Evolutionary conservation across 805 yeast species (phyloP).

Genomic region (Ogataea corticis): DNA sequence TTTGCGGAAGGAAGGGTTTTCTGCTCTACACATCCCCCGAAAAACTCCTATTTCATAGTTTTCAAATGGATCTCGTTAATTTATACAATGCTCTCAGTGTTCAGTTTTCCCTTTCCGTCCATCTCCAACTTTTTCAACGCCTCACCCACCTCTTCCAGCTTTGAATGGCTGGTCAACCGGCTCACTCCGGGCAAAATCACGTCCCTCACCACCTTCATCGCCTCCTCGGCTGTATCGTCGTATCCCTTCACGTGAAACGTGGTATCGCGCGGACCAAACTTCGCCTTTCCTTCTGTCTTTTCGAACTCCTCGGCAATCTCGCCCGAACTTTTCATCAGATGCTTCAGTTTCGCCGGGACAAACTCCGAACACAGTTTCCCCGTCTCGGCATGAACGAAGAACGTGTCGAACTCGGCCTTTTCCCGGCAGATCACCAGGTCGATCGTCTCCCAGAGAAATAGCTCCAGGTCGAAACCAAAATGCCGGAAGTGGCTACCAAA

Average conservation of each 20-base stretch:
- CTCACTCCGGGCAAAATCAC: slow-evolving; percentile 1
- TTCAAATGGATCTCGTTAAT: no score
- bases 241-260: neutral
- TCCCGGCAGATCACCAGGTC: slow-evolving; percentile 18
- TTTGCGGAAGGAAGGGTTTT: no score
- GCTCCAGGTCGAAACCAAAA: slow-evolving; percentile 18
- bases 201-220: slow-evolving; percentile 2
- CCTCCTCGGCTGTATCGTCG: slow-evolving; percentile 8
- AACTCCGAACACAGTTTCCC: slow-evolving; percentile 9
- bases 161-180: neutral
- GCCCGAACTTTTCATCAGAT: slow-evolving; percentile 4
- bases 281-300: neutral
- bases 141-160: neutral
- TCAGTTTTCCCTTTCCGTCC: neutral
- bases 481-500: slow-evolving; percentile 16
- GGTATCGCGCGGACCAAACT: neutral
- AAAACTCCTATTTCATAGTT: no score
- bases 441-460: slow-evolving; percentile 21
- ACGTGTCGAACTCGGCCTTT: slow-evolving; percentile 6
- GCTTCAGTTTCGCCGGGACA: slow-evolving; percentile 11
- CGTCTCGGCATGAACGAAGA: slow-evolving; percentile 6
- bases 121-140: neutral
- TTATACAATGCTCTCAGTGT: no score
- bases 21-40: no score
- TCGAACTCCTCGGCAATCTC: slow-evolving; percentile 2